Evolutionary conservation across 805 yeast genomes (phyloP).

Genomic region (Zygotorulaspora sp.): DNA sequence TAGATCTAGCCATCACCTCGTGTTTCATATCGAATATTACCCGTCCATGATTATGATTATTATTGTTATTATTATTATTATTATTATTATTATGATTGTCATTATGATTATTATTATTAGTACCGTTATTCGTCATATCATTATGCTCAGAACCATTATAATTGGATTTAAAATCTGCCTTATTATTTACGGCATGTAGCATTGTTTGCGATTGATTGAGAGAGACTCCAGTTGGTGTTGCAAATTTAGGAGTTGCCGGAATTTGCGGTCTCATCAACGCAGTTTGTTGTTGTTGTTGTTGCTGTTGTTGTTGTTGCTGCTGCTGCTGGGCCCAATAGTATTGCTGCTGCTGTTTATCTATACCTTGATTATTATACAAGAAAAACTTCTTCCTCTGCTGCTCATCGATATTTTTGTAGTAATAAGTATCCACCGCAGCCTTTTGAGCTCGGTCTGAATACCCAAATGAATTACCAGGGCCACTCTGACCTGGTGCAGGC

Average conservation of each 20-base stretch:
- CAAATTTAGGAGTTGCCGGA: constrained; percentile 1
- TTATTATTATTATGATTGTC: constrained; percentile 12
- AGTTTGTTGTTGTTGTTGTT: constrained; percentile 15
- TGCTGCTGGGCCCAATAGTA: constrained; percentile 7
- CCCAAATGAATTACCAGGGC: constrained; percentile 1
- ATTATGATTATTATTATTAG: constrained; percentile 1
- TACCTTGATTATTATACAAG: constrained; percentile 1
- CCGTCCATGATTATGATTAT: constrained; percentile 5
- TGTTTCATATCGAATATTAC: constrained; percentile 4
- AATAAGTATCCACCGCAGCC: constrained; percentile 11
- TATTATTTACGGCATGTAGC: background rate
- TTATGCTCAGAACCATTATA: background rate
- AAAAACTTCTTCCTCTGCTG: constrained; percentile 3
- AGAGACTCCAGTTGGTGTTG: background rate
- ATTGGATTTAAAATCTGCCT: background rate
- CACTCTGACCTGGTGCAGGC: background rate
- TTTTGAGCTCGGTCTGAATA: constrained; percentile 14
- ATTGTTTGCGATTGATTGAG: background rate
- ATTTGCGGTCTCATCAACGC: constrained; percentile 9
- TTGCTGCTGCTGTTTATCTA: constrained; percentile 1
- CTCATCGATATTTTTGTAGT: constrained; percentile 8
- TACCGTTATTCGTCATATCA: background rate
- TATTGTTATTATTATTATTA: constrained; percentile 8
- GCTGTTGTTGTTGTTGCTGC: constrained; percentile 8
- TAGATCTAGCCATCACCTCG: constrained; percentile 3